phyloP scores from a whole-genome alignment of 2,329 filamentous ascomycete species.

The Orbilia ellipsospora region DNA sequence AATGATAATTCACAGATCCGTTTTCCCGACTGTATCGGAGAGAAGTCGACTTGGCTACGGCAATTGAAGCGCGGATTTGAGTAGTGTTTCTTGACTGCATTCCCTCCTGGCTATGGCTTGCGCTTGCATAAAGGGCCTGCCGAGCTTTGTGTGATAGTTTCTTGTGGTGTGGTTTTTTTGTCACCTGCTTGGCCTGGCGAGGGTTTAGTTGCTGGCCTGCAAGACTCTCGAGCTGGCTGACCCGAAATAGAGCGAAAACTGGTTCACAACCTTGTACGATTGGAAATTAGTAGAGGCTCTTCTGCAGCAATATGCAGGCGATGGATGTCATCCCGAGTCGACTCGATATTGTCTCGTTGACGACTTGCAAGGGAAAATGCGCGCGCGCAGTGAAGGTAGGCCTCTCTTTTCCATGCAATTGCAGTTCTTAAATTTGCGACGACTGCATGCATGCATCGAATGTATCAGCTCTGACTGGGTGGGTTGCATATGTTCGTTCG shows the following conservation, averaged over 20 bases:
- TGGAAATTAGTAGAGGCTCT: slow-evolving; percentile 52
- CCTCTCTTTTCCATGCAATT: not conserved
- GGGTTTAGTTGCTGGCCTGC: slow-evolving; percentile 23
- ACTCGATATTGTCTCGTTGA: slow-evolving; percentile 3
- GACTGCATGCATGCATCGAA: too few species aligned
- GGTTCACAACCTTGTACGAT: slow-evolving; percentile 31
- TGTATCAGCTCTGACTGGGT: too few species aligned
- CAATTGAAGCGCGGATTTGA: too few species aligned
- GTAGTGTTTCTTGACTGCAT: too few species aligned
- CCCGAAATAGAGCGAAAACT: slow-evolving; percentile 27
- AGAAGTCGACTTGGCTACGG: slow-evolving; percentile 26
- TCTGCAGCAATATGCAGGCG: slow-evolving; percentile 38
- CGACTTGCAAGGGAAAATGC: too few species aligned
- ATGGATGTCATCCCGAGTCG: slow-evolving; percentile 22
- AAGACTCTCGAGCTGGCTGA: slow-evolving; percentile 3
- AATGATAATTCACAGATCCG: too few species aligned
- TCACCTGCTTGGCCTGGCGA: too few species aligned
- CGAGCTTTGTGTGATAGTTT: slow-evolving; percentile 9
- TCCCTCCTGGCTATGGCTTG: not conserved
- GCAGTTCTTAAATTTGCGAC: too few species aligned
- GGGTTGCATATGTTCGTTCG: not conserved
- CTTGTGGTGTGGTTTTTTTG: too few species aligned
- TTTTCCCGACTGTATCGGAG: not conserved
- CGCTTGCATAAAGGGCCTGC: slow-evolving; percentile 13
- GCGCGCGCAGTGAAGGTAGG: not conserved